These are phyloP conservation scores for Leccinum pachyderme DNA, from an alignment of 1,284 basidiomycete species.

Conservation along the genomic window DNA sequence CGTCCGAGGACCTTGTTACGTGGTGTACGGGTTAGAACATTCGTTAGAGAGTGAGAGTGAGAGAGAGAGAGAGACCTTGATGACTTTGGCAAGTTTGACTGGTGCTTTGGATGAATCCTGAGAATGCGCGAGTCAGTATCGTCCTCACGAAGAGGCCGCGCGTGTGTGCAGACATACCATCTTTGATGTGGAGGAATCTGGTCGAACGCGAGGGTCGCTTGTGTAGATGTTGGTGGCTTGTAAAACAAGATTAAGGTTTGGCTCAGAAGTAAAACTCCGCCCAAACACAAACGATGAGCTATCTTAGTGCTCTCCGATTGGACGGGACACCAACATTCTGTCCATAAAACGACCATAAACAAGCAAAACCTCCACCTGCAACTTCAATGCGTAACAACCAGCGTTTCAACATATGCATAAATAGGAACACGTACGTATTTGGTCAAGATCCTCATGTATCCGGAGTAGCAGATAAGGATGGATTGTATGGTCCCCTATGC, in stretches of 20 bases:
- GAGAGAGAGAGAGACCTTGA: constrained; percentile 63
- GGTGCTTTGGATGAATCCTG: constrained; percentile 85
- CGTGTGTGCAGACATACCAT: constrained; percentile 28
- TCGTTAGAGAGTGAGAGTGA: too few species aligned
- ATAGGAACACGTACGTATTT: too few species aligned
- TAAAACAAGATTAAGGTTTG: constrained; percentile 31
- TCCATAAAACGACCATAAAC: too few species aligned
- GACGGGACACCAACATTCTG: too few species aligned
- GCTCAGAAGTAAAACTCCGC: constrained; percentile 14
- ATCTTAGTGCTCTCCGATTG: too few species aligned
- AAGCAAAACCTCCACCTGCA: neutral
- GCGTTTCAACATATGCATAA: neutral
- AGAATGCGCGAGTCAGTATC: neutral
- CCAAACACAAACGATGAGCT: too few species aligned
- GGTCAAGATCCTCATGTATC: too few species aligned
- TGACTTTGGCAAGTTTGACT: constrained; percentile 94
- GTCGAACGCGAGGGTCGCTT: neutral
- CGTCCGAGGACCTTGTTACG: constrained; percentile 94
- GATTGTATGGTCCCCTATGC: too few species aligned
- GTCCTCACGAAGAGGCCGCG: neutral
- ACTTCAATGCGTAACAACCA: neutral
- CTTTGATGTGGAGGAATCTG: constrained; percentile 9
- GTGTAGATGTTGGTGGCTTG: constrained; percentile 19
- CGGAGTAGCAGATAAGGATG: too few species aligned
- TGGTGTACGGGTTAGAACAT: neutral